A percentile compares a stretch with the other conserved stretches of the same genome.
Conservation (phyloP, 768 basidiomycete genomes). For the Tulasnella sp. region DNA sequence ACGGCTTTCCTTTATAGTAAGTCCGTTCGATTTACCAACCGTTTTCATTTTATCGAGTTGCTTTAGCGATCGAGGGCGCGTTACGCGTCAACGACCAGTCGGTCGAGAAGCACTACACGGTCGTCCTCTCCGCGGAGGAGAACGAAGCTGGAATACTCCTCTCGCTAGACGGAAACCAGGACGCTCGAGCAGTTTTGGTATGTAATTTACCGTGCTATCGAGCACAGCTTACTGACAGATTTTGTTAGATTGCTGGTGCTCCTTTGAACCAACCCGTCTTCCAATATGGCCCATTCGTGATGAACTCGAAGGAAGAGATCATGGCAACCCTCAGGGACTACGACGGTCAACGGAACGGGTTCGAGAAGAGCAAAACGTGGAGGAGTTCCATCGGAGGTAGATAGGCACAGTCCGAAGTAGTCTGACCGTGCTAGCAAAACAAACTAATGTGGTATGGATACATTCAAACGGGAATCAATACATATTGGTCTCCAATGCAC, state of each 20-base stretch:
- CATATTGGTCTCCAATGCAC: neutral
- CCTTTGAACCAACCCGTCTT: constrained; percentile 84
- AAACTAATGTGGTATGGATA: constrained; percentile 14
- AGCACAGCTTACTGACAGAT: constrained; percentile 22
- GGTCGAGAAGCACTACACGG: constrained; percentile 66
- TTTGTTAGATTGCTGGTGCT: constrained; percentile 68
- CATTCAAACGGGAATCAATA: constrained; percentile 3
- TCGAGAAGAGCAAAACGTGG: constrained; percentile 87
- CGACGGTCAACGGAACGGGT: constrained; percentile 59
- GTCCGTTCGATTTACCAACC: constrained; percentile 33
- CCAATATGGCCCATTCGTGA: constrained; percentile 81
- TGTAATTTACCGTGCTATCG: constrained; percentile 31
- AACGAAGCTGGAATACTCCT: constrained; percentile 68
- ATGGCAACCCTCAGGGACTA: constrained; percentile 70
- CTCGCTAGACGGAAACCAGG: constrained; percentile 49
- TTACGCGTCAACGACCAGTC: constrained; percentile 54
- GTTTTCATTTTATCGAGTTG: neutral
- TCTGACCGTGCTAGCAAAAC: neutral
- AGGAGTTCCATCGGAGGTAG: constrained; percentile 66
- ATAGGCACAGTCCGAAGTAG: neutral
- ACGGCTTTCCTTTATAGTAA: constrained; percentile 81
- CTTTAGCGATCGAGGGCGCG: constrained; percentile 45
- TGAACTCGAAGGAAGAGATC: constrained; percentile 77
- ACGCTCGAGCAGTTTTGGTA: constrained; percentile 74
- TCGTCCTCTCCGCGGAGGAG: constrained; percentile 65